These are phyloP conservation scores for Neurospora pannonica DNA, from an alignment of 495 filamentous ascomycete genomes.

Conservation along the genomic window DNA sequence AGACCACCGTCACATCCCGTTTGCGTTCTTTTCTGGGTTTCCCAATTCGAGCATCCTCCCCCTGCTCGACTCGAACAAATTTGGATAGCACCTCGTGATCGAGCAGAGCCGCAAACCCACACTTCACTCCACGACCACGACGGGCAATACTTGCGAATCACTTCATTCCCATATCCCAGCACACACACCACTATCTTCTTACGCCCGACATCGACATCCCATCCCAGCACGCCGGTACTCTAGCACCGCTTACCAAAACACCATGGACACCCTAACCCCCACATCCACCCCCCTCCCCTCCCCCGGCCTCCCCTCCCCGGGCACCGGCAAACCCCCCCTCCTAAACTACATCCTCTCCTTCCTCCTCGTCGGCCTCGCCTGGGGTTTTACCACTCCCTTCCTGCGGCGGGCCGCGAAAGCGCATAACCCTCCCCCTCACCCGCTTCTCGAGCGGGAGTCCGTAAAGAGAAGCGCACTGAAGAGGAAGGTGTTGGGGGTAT, in stretches of 20 bases:
- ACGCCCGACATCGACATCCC: neutral
- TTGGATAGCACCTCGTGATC: neutral
- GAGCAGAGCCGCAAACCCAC: neutral
- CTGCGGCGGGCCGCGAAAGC: slow-evolving; percentile 57
- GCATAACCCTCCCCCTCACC: slow-evolving; percentile 45
- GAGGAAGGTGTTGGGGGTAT: slow-evolving; percentile 43
- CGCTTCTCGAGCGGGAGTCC: slow-evolving; percentile 29
- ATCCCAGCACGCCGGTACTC: neutral
- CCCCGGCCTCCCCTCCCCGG: slow-evolving; percentile 3
- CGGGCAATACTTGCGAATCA: neutral
- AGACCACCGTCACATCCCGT: too few species aligned
- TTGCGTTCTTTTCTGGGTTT: too few species aligned
- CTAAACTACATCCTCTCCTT: slow-evolving; percentile 81
- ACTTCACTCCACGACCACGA: neutral
- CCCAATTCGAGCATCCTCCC: neutral
- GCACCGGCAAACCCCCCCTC: slow-evolving; percentile 36
- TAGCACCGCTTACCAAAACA: too few species aligned
- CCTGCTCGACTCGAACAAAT: neutral
- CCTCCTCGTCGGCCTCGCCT: slow-evolving; percentile 82
- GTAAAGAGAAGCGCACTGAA: slow-evolving; percentile 42
- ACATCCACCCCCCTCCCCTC: neutral
- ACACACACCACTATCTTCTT: neutral
- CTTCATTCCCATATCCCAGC: neutral
- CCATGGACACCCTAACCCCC: too few species aligned
- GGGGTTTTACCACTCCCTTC: slow-evolving; percentile 68